Evolutionary conservation across 2,329 filamentous ascomycete species (phyloP).

Genomic region (Sphaerostilbella broomeana): DNA sequence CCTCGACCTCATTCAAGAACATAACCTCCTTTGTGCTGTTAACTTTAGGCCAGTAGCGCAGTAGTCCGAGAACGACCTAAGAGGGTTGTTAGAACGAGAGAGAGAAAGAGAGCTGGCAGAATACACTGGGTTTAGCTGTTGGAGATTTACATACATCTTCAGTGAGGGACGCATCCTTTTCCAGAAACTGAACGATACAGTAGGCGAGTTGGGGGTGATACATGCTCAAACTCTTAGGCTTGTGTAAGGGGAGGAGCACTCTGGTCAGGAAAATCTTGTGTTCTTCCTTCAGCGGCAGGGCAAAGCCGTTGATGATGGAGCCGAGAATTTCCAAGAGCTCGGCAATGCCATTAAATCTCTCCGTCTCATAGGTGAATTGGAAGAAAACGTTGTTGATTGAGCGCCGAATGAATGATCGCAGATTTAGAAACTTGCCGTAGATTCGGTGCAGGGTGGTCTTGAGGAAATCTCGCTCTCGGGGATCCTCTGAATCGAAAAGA

Average conservation of each 20-base stretch:
- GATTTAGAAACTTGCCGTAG: conserved; percentile 97
- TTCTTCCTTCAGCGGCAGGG: conserved; percentile 92
- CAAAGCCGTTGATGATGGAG: conserved; percentile 98
- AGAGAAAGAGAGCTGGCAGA: no score
- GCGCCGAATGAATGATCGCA: conserved; percentile 91
- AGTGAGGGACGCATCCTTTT: conserved; percentile 93
- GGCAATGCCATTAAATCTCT: conserved; percentile 96
- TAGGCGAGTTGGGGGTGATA: conserved; percentile 98
- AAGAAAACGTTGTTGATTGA: conserved; percentile 99
- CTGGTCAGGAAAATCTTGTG: conserved; percentile 96
- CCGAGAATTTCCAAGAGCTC: conserved; percentile 94
- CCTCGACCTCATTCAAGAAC: conserved; percentile 98
- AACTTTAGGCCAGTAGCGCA: conserved; percentile 98
- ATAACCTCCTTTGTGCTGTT: conserved; percentile 99
- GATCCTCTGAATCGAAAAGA: conserved; percentile 96
- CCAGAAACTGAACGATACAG: conserved; percentile 96
- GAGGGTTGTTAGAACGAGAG: neutral
- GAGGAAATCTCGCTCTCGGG: conserved; percentile 90
- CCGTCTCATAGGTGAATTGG: conserved; percentile 98
- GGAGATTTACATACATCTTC: conserved; percentile 65
- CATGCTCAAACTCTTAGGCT: conserved; percentile 99
- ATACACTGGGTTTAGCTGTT: no score
- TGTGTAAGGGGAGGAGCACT: conserved; percentile 88
- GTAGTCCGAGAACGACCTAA: conserved; percentile 83
- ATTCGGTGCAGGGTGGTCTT: conserved; percentile 98